A percentile compares a stretch with the other conserved stretches of the same genome.
phyloP scores from a whole-genome alignment of 345 rosid species.

The Eucalyptus coolabah region DNA sequence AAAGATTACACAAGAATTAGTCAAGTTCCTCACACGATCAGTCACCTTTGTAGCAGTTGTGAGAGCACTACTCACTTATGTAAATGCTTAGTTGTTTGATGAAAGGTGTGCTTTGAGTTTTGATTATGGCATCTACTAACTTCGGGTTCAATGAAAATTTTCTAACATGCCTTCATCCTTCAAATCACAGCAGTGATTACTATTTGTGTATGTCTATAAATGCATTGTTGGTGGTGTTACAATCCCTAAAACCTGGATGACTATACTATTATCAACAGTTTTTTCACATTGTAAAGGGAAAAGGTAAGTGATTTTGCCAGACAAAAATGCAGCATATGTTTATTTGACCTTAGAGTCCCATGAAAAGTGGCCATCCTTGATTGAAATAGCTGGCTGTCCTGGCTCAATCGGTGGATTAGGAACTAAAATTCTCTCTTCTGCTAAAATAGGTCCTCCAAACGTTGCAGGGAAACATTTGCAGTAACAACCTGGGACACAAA shows the following conservation, averaged over 20 bases:
- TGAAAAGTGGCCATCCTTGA: constrained; percentile 70
- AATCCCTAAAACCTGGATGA: background rate
- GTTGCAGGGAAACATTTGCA: constrained; percentile 86
- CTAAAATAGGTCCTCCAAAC: constrained; percentile 73
- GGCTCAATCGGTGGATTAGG: constrained; percentile 76
- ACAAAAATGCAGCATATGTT: background rate
- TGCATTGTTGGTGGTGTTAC: background rate
- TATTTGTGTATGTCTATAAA: background rate
- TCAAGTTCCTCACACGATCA: background rate
- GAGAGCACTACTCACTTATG: background rate
- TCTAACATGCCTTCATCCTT: background rate
- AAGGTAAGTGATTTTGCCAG: background rate
- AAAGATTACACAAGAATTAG: background rate
- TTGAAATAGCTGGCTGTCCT: constrained; percentile 68
- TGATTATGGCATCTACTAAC: background rate
- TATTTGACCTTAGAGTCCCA: constrained; percentile 77
- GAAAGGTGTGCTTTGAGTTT: background rate
- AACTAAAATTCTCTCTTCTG: constrained; percentile 71
- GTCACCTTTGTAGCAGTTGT: background rate
- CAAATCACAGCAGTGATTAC: background rate
- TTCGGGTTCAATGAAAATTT: background rate
- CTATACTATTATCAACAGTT: background rate
- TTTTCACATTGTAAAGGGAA: background rate
- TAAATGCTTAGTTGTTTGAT: background rate
- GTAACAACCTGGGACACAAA: constrained; percentile 57